These are phyloP conservation scores for Torulaspora indica DNA, from an alignment of 805 yeast species.

Conservation along the genomic window DNA sequence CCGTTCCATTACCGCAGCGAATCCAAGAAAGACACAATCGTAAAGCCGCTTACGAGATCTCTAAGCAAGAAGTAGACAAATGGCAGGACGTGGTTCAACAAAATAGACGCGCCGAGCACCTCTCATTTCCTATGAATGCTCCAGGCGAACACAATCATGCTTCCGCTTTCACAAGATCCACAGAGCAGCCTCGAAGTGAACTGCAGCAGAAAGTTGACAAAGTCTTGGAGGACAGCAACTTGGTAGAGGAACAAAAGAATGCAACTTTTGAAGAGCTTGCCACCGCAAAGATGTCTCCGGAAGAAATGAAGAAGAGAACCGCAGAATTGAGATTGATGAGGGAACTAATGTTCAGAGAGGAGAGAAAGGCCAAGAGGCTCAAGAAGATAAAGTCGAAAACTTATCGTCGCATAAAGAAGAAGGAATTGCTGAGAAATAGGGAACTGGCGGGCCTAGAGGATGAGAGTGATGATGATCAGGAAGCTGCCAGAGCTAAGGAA, in stretches of 20 bases:
- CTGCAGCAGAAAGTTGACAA: slow-evolving; percentile 62
- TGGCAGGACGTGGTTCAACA: slow-evolving; percentile 83
- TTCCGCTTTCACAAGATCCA: slow-evolving; percentile 49
- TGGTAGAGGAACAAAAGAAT: slow-evolving; percentile 67
- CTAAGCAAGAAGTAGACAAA: slow-evolving; percentile 78
- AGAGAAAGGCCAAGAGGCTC: slow-evolving; percentile 80
- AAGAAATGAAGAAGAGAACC: slow-evolving; percentile 71
- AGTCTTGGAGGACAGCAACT: slow-evolving; percentile 58
- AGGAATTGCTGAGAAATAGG: slow-evolving; percentile 67
- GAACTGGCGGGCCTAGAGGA: slow-evolving; percentile 51
- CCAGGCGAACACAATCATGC: slow-evolving; percentile 43
- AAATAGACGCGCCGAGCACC: slow-evolving; percentile 78
- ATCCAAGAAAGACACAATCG: slow-evolving; percentile 83
- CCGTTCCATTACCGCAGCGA: slow-evolving; percentile 80
- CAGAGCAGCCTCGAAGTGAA: slow-evolving; percentile 47
- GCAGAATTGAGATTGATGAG: slow-evolving; percentile 86
- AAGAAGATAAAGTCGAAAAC: slow-evolving; percentile 93
- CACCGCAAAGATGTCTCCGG: slow-evolving; percentile 72
- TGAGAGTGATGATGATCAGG: slow-evolving; percentile 57
- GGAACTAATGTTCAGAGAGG: slow-evolving; percentile 94
- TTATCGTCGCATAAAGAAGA: slow-evolving; percentile 79
- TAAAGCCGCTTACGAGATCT: slow-evolving; percentile 82
- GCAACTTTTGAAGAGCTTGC: slow-evolving; percentile 86
- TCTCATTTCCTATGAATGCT: slow-evolving; percentile 62
- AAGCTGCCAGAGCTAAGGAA: slow-evolving; percentile 76